Base-by-base conservation (phyloP, 805 yeast genomes). In the Metschnikowia similis region DNA sequence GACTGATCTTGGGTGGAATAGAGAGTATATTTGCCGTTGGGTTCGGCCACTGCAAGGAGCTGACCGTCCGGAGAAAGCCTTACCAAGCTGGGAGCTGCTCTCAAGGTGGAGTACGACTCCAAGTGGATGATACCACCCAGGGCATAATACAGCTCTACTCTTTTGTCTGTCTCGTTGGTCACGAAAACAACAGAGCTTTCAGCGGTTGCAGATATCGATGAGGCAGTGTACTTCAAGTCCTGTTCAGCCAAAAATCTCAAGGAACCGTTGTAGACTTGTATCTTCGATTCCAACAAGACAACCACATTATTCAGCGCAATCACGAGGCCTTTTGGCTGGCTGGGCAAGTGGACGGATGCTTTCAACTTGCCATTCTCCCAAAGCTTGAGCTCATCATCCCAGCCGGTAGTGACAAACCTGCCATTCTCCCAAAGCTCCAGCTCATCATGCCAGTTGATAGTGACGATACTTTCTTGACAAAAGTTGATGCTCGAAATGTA, bases 361-460 rank as follows among this genome's bases (percentile, higher is more conserved):
- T 46, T 48, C 37, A 60, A 49, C 3, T 47, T 47, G 11, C 51
- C 57, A n/a, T 53, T 53, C 11, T 59, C 51, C 74, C 75, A 69
- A 13, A 63, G 39, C 60, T 78, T 80, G 41, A 90, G 59, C 11
- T 80, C 80, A 62, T 89, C 96, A 67, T 92, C 99, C 98, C 98
- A 94, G 3, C 91, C 95, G 17, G 82, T 73, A n/a, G 89, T n/a
- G n/a, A n/a, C n/a, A n/a, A 60, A 49, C 3, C 45, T 47, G 11
- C 51, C 57, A n/a, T 53, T 53, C 11, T 59, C 51, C 74, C 75
- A 69, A 13, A 63, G 39, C 60, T 78, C 80, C 41, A 90, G 59
- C 11, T 80, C 80, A 62, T 89, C 96, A 67, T 92, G 98, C 98
- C 98, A 94, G 3, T 91, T 95, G 17, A 82, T 73, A n/a, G 89